These are phyloP conservation scores for Quercus rubra DNA, from an alignment of 306 rosid species.

Conservation along the genomic window DNA sequence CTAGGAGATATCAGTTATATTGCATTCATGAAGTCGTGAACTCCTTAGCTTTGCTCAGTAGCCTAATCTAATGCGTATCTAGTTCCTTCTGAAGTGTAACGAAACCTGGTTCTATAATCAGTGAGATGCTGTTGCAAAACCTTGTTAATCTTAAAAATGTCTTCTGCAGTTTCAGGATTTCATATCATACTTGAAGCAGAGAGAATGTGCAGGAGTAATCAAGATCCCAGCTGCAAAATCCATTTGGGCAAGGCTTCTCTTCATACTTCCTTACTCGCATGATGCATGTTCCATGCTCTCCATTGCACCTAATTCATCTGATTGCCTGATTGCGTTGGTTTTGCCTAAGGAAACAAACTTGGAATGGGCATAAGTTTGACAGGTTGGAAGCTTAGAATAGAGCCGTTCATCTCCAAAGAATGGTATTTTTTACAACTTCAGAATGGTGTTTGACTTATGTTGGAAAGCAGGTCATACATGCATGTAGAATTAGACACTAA, in stretches of 20 bases:
- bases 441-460: neutral
- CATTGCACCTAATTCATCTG: constrained; percentile 61
- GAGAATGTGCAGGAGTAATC: constrained; percentile 95
- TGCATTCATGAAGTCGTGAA: neutral
- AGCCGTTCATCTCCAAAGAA: neutral
- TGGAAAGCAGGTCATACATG: neutral
- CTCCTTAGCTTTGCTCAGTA: neutral
- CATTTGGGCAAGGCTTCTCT: constrained; percentile 91
- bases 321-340: constrained; percentile 79
- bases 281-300: constrained; percentile 79
- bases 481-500: neutral
- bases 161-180: constrained; percentile 90
- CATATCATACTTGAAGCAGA: constrained; percentile 84
- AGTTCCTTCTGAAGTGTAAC: neutral
- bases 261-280: constrained; percentile 77
- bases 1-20: neutral
- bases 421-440: neutral
- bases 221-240: constrained; percentile 76
- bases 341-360: constrained; percentile 89
- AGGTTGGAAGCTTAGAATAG: constrained; percentile 10
- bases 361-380: constrained; percentile 62
- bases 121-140: neutral
- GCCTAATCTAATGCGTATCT: neutral
- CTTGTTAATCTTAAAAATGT: constrained; percentile 8
- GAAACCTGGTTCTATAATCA: neutral